Base-by-base conservation (phyloP, 345 rosid genomes). In the Murraya koenigii region DNA sequence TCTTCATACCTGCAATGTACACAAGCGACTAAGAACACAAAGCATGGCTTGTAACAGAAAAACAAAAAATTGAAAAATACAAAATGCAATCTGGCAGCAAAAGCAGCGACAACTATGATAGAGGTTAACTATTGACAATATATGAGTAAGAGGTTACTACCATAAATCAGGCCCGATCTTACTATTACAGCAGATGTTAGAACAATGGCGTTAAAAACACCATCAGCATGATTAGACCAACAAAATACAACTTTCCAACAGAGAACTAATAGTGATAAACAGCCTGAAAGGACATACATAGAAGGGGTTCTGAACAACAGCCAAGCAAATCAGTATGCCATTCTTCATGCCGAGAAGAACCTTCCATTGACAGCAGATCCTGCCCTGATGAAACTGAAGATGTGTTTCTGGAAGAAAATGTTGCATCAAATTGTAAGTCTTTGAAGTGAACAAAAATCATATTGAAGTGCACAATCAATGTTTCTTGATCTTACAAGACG, bases 271-370 rank as follows among this genome's bases (percentile, higher is more conserved):
- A 23, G 49, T 61, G 6, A 61, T 23, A 3, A 15, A 69, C 28
- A 33, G 76, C 55, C 28, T 55, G 66, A 49, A 35, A 80, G 28
- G 69, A 84, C 97, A 63, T 91, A 96, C 99, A 96, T 7, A 96
- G 87, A 78, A 77, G 90, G 80, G 99, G 99, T 81, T 96, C 97
- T 41, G 93, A 89, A 85, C 97, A 96, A 82, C 99, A 96, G 76
- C 92, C 99, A 41, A 96, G 97, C 81, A 96, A 87, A 83, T 96
- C 99, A 38, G 93, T 85, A 41, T 94, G 94, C 99, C 99, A 96
- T 72, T 96, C 98, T 55, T 89, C 95, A 75, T 88, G 75, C n/a
- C 55, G 79, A 73, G 83, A 80, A 64, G 87, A 89, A 66, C 84
- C 90, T 82, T 80, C 89, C 73, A 74, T 82, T 41, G 99, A 88